Base-by-base conservation (phyloP, 192 early-diverging fungal species). In the Coemansia sp. region DNA sequence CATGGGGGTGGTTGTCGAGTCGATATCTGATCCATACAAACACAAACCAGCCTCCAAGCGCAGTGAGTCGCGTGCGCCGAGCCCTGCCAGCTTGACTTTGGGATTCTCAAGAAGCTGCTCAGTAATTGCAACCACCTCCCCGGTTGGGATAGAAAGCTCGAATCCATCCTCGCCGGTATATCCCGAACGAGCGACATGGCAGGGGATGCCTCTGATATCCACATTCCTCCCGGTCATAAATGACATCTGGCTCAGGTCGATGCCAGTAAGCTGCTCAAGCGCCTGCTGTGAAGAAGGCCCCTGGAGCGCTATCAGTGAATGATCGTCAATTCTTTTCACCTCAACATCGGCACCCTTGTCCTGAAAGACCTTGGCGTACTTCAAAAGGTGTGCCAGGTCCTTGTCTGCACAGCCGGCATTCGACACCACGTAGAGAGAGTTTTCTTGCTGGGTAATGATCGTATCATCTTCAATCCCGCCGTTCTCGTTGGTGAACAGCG, bases 131-230 rank as follows among this genome's bases (percentile, higher is more conserved):
- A 87, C 86, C 11, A 87, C 87, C 39, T 92, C 89, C 61, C 72
- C 69, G 47, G 92, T 88, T 16, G 94, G 90, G 48, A 99, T 89
- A 11, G 93, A 94, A 69, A 99, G 90, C 92, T 99, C 97, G 72
- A 99, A 98, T 12, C 97, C 97, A 83, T 99, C 97, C 82, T 99
- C 97, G 64, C 97, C 97, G 64, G 97, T 99, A 85, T 99, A 99
- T 12, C 97, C 97, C 37, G 93, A 96, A 32, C 97, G 90, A 18
- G 97, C 92, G 44, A 99, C 89, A 67, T 96, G 94, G 69, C 89
- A 90, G 1, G 85, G 86, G 50, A 93, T 85, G 50, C 93, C 94
- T 54, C 85, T 86, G 59, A 99, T 83, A 9, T 88, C 85, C 65
- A 96, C 74, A 56, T 83, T 68, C 45, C 86, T 82, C 11, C 88